phyloP scores from a whole-genome alignment of 768 basidiomycete species.

The Xerocomellus amylosporus region DNA sequence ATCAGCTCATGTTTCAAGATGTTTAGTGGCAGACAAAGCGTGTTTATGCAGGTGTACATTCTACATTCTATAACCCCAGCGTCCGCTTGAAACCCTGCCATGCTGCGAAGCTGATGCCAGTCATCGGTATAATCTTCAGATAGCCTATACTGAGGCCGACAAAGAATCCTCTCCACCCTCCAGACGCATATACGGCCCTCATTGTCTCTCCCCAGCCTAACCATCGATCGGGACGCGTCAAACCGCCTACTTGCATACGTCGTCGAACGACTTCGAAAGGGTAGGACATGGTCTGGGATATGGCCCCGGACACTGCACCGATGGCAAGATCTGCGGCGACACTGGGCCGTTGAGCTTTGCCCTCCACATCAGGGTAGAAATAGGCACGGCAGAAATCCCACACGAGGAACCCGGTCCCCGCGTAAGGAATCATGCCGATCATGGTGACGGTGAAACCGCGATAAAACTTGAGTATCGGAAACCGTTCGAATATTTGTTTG shows the following conservation, averaged over 20 bases:
- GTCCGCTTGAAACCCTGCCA: constrained; percentile 59
- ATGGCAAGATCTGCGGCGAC: constrained; percentile 70
- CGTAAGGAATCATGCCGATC: constrained; percentile 91
- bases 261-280: constrained; percentile 92
- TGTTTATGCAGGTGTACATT: too few relatives aligned
- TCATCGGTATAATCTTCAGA: constrained; percentile 95
- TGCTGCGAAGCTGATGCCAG: constrained; percentile 84
- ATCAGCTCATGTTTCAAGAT: too few relatives aligned
- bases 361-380: constrained; percentile 47
- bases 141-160: constrained; percentile 92
- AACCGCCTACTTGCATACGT: constrained; percentile 93
- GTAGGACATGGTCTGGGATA: constrained; percentile 88
- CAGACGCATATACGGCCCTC: constrained; percentile 60
- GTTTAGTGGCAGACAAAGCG: too few relatives aligned
- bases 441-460: constrained; percentile 95
- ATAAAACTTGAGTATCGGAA: constrained; percentile 88
- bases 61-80: constrained; percentile 26
- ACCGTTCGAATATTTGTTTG: constrained; percentile 48
- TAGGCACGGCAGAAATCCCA: constrained; percentile 77
- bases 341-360: constrained; percentile 38
- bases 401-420: constrained; percentile 89
- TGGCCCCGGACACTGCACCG: constrained; percentile 83
- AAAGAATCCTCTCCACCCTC: constrained; percentile 85
- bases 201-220: constrained; percentile 77
- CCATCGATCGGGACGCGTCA: constrained; percentile 73